Evolutionary conservation across 805 yeast genomes (phyloP).

Genomic region (Priceomyces fermenticarens): DNA sequence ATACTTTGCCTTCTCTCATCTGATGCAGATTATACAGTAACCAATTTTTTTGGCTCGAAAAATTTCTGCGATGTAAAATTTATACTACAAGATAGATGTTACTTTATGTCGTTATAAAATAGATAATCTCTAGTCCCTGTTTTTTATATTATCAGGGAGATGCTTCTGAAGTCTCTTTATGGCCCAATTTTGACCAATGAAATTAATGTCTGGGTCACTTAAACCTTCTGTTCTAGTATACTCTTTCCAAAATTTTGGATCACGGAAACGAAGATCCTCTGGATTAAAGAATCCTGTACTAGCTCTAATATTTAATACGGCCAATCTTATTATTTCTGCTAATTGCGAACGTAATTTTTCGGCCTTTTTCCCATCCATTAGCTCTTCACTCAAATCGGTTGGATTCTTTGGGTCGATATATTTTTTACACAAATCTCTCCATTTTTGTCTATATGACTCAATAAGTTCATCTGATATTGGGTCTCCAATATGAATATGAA

Average conservation of each 20-base stretch:
- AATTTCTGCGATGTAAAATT: too few relatives aligned
- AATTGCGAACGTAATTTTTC: conserved; percentile 63
- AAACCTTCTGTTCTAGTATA: conserved; percentile 64
- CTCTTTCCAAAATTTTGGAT: conserved; percentile 71
- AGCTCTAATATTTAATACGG: conserved; percentile 50
- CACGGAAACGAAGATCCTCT: conserved; percentile 68
- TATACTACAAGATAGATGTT: too few relatives aligned
- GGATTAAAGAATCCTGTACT: conserved; percentile 42
- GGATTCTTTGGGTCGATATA: conserved; percentile 51
- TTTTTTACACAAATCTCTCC: conserved; percentile 62
- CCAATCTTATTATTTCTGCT: conserved; percentile 64
- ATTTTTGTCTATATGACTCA: conserved; percentile 59
- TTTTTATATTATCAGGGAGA: conserved; percentile 22
- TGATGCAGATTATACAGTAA: too few relatives aligned
- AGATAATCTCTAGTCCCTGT: not conserved
- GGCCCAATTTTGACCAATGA: conserved; percentile 84
- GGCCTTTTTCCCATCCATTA: conserved; percentile 64
- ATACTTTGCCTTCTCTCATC: too few relatives aligned
- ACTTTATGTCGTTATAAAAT: too few relatives aligned
- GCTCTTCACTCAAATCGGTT: conserved; percentile 56
- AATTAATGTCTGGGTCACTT: conserved; percentile 64
- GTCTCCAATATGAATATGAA: conserved; percentile 69
- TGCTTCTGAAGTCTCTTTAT: conserved; percentile 63
- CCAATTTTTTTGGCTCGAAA: too few relatives aligned
- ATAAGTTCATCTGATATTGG: conserved; percentile 61